Percentiles rank a stretch among this genome's conserved stretches.
Evolutionary conservation across 2,329 filamentous ascomycete genomes (phyloP).

Genomic region (Sphaerulina vaccinii): DNA sequence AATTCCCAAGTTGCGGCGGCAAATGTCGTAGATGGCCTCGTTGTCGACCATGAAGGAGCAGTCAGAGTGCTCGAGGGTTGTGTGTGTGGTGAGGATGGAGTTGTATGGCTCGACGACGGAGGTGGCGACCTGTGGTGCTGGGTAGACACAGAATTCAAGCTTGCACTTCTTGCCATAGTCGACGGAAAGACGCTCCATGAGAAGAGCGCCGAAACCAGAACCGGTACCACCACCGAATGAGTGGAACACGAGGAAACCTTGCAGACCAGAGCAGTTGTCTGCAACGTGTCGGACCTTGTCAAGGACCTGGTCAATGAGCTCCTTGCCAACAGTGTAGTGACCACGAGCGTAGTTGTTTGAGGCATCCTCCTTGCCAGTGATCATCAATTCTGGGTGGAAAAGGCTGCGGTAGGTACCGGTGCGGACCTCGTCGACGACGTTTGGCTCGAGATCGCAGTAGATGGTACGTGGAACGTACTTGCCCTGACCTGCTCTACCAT

Average conservation of each 20-base stretch:
- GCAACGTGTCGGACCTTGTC: slow-evolving; percentile 97
- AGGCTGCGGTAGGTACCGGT: slow-evolving; percentile 93
- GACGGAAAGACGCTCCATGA: slow-evolving; percentile 98
- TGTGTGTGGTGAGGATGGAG: slow-evolving; percentile 98
- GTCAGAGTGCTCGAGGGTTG: slow-evolving; percentile 98
- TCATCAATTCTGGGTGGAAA: slow-evolving; percentile 99
- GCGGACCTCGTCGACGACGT: slow-evolving; percentile 98
- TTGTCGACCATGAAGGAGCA: slow-evolving; percentile 99
- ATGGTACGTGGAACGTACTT: slow-evolving; percentile 99
- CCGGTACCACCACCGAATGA: slow-evolving; percentile 98
- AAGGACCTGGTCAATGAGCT: slow-evolving; percentile 95
- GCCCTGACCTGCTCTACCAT: slow-evolving; percentile 71
- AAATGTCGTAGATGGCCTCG: slow-evolving; percentile 99
- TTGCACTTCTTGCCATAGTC: slow-evolving; percentile 99
- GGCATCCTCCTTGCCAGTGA: slow-evolving; percentile 99
- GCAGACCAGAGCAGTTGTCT: slow-evolving; percentile 96
- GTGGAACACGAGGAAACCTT: slow-evolving; percentile 99
- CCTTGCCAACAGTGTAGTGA: slow-evolving; percentile 99
- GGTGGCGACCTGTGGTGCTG: slow-evolving; percentile 92
- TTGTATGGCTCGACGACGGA: slow-evolving; percentile 99
- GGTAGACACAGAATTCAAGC: slow-evolving; percentile 99
- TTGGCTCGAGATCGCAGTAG: slow-evolving; percentile 99
- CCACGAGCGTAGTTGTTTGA: slow-evolving; percentile 99
- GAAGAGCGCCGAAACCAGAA: slow-evolving; percentile 94
- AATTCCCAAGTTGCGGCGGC: slow-evolving; percentile 93